Base-by-base conservation (phyloP, 1,139 yeast species). In the Taphrina pruni region DNA sequence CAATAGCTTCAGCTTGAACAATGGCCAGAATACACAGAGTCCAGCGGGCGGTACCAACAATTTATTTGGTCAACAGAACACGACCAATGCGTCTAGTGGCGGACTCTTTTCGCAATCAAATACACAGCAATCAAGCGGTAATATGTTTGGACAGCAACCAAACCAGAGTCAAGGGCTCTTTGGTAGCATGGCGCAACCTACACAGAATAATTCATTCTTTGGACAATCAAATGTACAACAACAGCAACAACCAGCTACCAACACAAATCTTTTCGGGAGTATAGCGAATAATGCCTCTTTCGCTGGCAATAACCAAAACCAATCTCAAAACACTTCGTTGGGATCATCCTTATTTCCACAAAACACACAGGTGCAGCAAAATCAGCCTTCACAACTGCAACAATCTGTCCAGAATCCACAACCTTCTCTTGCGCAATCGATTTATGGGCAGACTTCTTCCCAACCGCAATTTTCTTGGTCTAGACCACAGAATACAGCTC, bases 371-470 rank as follows among this genome's bases (percentile, higher is more conserved):
- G 74, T 74, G 68, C 74, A 73, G 60, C 78, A 75, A 55, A 73
- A 71, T 65, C 75, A 71, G 65, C 73, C 56, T 26, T 73, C 70
- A 61, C 72, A 71, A 36, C 77, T 74, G 51, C 76, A 72, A 41
- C 79, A 75, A 57, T 79, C 75, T 55, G 78, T 76, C 32, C 80
- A 75, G 46, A 77, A 73, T 50, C 78, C 75, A 55, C 77, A 72
- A 46, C 76, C 76, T 67, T 81, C 80, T 41, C 82, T 80, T 67
- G 82, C 79, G 67, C 77, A 76, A 70, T 78, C 81, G 48, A 75
- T 73, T 43, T 73, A 71, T 50, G 69, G 69, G n/a, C 51, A 56
- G 38, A 48, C 60, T 12, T 36, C 43, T 14, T 17, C 43, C 50
- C 67, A 55, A 20, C 67, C 67, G 26, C 67, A 64, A 46, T 64